These are phyloP conservation scores for Kodamaea kakaduensis DNA, from an alignment of 805 yeast genomes.

Conservation along the genomic window DNA sequence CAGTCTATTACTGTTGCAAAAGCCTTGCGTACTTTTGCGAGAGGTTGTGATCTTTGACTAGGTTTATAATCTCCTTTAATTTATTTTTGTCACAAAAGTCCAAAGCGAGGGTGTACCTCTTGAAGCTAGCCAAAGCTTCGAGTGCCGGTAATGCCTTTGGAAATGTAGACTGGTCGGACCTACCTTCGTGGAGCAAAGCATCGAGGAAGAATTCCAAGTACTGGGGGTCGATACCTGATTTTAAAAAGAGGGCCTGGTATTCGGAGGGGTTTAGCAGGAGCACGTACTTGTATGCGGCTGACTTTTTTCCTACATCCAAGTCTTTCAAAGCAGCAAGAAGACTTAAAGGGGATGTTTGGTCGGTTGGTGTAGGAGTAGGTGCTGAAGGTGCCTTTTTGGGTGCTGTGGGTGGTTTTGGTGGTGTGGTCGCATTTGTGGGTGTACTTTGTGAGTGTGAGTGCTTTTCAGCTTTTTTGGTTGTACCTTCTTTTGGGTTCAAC, in stretches of 20 bases:
- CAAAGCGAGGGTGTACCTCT: constrained; percentile 34
- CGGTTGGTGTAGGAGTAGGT: not conserved
- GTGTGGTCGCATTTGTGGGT: not conserved
- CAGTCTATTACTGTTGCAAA: constrained; percentile 3
- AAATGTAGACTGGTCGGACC: constrained; percentile 14
- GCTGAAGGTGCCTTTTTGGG: not conserved
- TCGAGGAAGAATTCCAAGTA: constrained; percentile 46
- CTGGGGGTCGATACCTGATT: constrained; percentile 48
- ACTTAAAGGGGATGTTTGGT: too few relatives aligned
- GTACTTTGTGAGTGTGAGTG: not conserved
- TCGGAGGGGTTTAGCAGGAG: constrained; percentile 23
- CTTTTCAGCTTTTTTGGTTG: too few relatives aligned
- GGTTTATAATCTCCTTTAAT: constrained; percentile 1
- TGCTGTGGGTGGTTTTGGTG: not conserved
- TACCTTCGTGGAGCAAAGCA: constrained; percentile 28
- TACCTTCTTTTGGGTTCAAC: not conserved
- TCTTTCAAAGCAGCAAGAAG: constrained; percentile 21
- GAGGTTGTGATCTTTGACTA: constrained; percentile 1
- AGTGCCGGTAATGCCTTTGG: constrained; percentile 19
- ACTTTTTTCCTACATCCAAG: constrained; percentile 24
- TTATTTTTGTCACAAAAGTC: constrained; percentile 25
- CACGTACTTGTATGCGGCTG: constrained; percentile 34
- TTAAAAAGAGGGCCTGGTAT: constrained; percentile 30
- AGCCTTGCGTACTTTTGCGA: constrained; percentile 1
- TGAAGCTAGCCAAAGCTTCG: constrained; percentile 26